Conservation (phyloP, 352 stramenopile genomes). For the Globisporangium camurandrum region DNA sequence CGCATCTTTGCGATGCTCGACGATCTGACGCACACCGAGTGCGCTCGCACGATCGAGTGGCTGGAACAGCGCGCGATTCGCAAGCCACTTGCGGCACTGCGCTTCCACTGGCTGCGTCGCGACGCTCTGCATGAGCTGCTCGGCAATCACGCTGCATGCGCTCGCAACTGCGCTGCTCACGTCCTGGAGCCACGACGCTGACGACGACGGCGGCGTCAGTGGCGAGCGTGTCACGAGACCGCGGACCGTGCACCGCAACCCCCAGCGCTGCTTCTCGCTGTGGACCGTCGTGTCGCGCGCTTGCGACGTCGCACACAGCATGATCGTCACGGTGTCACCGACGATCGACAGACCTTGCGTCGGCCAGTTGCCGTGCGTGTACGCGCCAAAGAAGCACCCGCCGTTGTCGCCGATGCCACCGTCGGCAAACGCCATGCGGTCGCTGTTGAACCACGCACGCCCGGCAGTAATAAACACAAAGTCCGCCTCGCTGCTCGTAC, state of each 20-base stretch:
- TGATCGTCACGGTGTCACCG: slow-evolving; percentile 58
- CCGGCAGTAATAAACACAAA: slow-evolving; percentile 61
- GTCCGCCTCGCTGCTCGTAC: slow-evolving; percentile 50
- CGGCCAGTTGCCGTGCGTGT: slow-evolving; percentile 47
- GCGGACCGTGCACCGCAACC: slow-evolving; percentile 48
- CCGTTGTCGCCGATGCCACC: slow-evolving; percentile 53
- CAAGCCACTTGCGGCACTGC: slow-evolving; percentile 21
- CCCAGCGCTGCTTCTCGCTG: slow-evolving; percentile 45
- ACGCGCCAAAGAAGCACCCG: slow-evolving; percentile 58
- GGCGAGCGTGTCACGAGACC: no score
- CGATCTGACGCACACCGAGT: slow-evolving; percentile 4
- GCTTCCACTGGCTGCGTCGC: slow-evolving; percentile 21
- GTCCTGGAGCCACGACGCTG: slow-evolving; percentile 22
- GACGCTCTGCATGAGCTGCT: slow-evolving; percentile 30
- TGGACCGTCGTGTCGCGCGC: slow-evolving; percentile 18
- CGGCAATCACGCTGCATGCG: slow-evolving; percentile 25
- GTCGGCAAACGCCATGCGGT: slow-evolving; percentile 48
- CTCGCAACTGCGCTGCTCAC: slow-evolving; percentile 24
- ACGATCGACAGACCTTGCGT: slow-evolving; percentile 40
- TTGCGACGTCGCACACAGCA: slow-evolving; percentile 61
- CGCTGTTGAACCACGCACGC: slow-evolving; percentile 47
- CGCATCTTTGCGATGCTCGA: not conserved
- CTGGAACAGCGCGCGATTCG: slow-evolving; percentile 22
- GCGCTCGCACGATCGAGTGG: slow-evolving; percentile 15
- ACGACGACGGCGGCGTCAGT: not conserved